A percentile compares a stretch with the other conserved stretches of the same genome.
phyloP scores from a whole-genome alignment of 768 basidiomycete genomes.

The Phallus indusiatus region DNA sequence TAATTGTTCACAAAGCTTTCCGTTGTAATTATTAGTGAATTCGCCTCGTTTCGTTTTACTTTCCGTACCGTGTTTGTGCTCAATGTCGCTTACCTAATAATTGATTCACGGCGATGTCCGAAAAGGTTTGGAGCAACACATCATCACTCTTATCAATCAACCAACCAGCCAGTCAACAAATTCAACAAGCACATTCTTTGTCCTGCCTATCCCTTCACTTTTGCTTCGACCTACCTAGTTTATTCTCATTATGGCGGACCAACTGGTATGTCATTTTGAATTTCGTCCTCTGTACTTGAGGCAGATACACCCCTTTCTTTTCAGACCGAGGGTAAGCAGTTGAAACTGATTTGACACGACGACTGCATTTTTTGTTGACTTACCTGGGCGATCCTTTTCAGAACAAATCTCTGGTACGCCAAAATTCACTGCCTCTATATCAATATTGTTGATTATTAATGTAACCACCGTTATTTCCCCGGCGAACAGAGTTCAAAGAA shows the following conservation, averaged over 20 bases:
- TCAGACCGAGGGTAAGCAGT: slow-evolving; percentile 49
- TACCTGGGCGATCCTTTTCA: slow-evolving; percentile 23
- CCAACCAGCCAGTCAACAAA: neutral
- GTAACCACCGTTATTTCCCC: too few species aligned
- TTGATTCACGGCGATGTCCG: neutral
- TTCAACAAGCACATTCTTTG: neutral
- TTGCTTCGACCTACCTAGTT: neutral
- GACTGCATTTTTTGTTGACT: slow-evolving; percentile 9
- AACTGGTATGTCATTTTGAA: slow-evolving; percentile 33
- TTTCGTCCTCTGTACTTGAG: too few species aligned
- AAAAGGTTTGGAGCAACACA: neutral
- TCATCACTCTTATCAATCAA: neutral
- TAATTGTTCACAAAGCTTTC: too few species aligned
- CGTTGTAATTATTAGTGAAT: too few species aligned
- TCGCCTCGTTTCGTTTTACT: too few species aligned
- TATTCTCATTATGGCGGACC: slow-evolving; percentile 37
- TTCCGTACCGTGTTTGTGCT: neutral
- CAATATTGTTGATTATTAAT: neutral
- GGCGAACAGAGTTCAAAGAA: slow-evolving; percentile 83
- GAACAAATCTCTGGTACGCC: slow-evolving; percentile 84
- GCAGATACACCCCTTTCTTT: neutral
- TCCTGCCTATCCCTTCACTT: slow-evolving; percentile 2
- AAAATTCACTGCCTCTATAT: neutral
- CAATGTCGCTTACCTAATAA: neutral
- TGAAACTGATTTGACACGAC: slow-evolving; percentile 6